Evolutionary conservation across 495 filamentous ascomycete species (phyloP), one percentile per base, ranked within the genome.

Genomic region (Letharia lupina): DNA sequence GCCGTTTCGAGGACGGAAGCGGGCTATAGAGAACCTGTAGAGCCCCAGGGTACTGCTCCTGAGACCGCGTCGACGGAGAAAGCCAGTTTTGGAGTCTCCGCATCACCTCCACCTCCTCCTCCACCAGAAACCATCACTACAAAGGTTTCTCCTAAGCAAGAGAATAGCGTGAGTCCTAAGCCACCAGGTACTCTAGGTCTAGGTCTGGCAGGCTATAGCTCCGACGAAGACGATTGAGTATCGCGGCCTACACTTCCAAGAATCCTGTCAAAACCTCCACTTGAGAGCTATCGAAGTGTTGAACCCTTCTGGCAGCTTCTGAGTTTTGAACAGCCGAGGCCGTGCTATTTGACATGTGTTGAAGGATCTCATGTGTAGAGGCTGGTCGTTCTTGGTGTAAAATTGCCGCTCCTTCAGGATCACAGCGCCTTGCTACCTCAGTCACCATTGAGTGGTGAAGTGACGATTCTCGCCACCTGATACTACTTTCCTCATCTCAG

Each of bases 131-230:
- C 48, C 15, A 33, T 31, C 23, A 18, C 28, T 31, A 61, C 50
- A 40, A 47, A 40, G 20, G 20, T 1, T 47, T 9, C 60, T 41
- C 6, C 50, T 33, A 50, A 60, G 12, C 23, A 45, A 18, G 63
- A 41, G 6, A 3, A 40, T 13, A 44, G 23, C 13, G 23, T n/a
- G 4, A 35, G 7, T 33, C 15, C 48, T 2, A 65, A 60, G 23
- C 28, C 59, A 16, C 41, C 42, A 15, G 12, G 10, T 7, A 52
- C 37, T 47, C n/a, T 23, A 52, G 71, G 69, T 39, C 70, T 79
- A 44, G 77, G 78, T n/a, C 68, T 81, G 20, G 74, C 68, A 54
- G 78, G 68, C 50, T 81, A 81, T 54, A 76, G 76, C 64, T 80
- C 78, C 31, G 77, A 80, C 63, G 79, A 79, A 10, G 77, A 78